Evolutionary conservation across 2,329 filamentous ascomycete species (phyloP).

Genomic region (Paecilomyces formosus): DNA sequence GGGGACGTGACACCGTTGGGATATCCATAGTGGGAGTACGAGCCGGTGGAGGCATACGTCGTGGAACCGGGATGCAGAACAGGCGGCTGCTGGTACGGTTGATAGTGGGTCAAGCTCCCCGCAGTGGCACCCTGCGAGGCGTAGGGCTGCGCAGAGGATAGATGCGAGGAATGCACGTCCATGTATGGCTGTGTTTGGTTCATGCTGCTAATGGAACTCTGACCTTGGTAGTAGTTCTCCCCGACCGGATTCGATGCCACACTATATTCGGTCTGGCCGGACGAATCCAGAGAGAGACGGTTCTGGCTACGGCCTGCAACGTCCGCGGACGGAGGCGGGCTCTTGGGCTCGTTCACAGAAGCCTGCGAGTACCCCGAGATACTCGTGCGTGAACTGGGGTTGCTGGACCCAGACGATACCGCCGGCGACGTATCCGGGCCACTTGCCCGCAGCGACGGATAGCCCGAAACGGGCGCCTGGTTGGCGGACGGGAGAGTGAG

Average conservation of each 20-base stretch:
- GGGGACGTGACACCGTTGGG: slow-evolving; percentile 72
- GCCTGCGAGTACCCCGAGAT: slow-evolving; percentile 49
- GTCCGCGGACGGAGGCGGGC: slow-evolving; percentile 59
- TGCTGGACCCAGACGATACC: slow-evolving; percentile 42
- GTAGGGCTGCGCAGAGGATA: slow-evolving; percentile 69
- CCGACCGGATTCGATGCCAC: slow-evolving; percentile 25
- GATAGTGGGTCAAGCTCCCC: slow-evolving; percentile 65
- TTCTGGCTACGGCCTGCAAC: slow-evolving; percentile 41
- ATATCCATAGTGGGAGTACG: slow-evolving; percentile 67
- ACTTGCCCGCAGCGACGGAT: slow-evolving; percentile 67
- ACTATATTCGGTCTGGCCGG: slow-evolving; percentile 25
- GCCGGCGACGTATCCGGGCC: slow-evolving; percentile 55
- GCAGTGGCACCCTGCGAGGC: slow-evolving; percentile 71
- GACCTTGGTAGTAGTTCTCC: slow-evolving; percentile 35
- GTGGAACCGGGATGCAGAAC: slow-evolving; percentile 62
- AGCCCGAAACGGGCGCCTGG: slow-evolving; percentile 58
- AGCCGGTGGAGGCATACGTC: slow-evolving; percentile 54
- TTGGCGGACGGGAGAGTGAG: slow-evolving; percentile 61
- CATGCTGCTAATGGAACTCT: slow-evolving; percentile 53
- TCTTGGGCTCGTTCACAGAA: slow-evolving; percentile 50
- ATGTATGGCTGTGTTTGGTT: slow-evolving; percentile 76
- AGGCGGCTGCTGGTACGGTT: slow-evolving; percentile 61
- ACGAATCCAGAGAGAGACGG: slow-evolving; percentile 26
- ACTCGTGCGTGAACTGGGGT: slow-evolving; percentile 49
- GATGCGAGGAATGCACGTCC: slow-evolving; percentile 72